Conservation (phyloP, 1,284 basidiomycete species). For the Marasmius sp. region DNA sequence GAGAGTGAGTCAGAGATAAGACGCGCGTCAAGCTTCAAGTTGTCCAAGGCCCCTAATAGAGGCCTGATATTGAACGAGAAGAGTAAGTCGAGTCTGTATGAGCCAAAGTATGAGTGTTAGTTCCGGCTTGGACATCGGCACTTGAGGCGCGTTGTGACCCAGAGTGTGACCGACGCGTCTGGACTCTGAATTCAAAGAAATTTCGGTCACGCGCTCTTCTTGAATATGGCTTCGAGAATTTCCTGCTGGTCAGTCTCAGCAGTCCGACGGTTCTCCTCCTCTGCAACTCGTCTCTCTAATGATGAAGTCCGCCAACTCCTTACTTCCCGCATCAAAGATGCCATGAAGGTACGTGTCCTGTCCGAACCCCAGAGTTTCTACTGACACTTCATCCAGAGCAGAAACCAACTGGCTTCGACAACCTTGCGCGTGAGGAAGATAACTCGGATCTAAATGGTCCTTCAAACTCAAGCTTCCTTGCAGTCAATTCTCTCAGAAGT, state of each 20-base stretch:
- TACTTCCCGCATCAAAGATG: constrained; percentile 46
- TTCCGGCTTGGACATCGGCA: no score
- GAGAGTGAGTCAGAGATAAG: no score
- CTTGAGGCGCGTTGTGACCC: no score
- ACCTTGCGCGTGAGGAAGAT: constrained; percentile 54
- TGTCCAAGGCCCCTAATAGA: no score
- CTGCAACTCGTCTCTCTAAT: not conserved
- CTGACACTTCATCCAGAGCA: constrained; percentile 37
- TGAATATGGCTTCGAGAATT: not conserved
- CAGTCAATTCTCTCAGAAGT: constrained; percentile 71
- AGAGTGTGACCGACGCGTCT: no score
- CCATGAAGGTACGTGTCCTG: constrained; percentile 61
- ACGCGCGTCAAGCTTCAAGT: no score
- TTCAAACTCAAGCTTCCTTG: not conserved
- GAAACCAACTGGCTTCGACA: constrained; percentile 53
- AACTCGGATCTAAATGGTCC: not conserved
- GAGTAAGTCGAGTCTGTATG: no score
- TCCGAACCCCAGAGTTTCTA: not conserved
- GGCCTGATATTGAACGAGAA: no score
- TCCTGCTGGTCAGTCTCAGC: not conserved
- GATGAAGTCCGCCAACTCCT: constrained; percentile 49
- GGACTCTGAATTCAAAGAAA: no score
- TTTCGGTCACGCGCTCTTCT: not conserved
- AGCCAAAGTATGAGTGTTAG: no score
- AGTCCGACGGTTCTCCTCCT: not conserved